Evolutionary conservation across 345 rosid species (phyloP), one percentile per base, ranked within the genome.

Genomic region (Eutrema yunnanense): DNA sequence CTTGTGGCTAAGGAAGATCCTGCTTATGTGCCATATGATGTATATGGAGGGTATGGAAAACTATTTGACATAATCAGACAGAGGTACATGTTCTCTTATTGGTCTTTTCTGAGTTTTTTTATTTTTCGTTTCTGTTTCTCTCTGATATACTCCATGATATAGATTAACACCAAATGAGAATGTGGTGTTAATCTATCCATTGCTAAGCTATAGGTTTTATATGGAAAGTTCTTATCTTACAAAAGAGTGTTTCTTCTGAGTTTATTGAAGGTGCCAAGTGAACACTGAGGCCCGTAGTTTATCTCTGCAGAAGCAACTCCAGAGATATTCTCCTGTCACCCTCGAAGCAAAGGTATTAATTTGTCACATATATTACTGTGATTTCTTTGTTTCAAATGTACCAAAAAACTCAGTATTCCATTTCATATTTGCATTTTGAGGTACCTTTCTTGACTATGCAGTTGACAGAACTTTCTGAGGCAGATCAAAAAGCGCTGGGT

Each of bases 11-110:
- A 82, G 78, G 86, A 86, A 72, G 87, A 90, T 81, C 92, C 96
- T 58, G 85, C 73, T 11, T 94, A 84, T 70, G 95, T 86, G 66
- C 97, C 96, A 26, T 87, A 84, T 81, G 95, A 94, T 67, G 75
- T 85, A 22, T 75, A 81, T 80, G 94, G 85, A 57, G 81, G 81
- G 53, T 94, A 91, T 40, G 89, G 92, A 46, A 86, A 85, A 51
- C 84, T 94, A 69, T 94, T 94, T 80, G 84, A 82, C 54, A 83
- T 89, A 54, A 81, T 91, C 65, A 67, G 76, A 42, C 76, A 73
- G 74, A 89, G 98, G 98, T 94, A 85, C 55, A 67, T n/a, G 6
- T 49, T 46, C 41, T 46, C 32, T 47, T 7, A 12, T 27, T 61
- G 49, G 27, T 74, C 2, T 73, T 54, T 12, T 29, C 14, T 1